Evolutionary conservation across 2,329 filamentous ascomycete genomes (phyloP).

Genomic region (Ilyonectria mors-panacis): DNA sequence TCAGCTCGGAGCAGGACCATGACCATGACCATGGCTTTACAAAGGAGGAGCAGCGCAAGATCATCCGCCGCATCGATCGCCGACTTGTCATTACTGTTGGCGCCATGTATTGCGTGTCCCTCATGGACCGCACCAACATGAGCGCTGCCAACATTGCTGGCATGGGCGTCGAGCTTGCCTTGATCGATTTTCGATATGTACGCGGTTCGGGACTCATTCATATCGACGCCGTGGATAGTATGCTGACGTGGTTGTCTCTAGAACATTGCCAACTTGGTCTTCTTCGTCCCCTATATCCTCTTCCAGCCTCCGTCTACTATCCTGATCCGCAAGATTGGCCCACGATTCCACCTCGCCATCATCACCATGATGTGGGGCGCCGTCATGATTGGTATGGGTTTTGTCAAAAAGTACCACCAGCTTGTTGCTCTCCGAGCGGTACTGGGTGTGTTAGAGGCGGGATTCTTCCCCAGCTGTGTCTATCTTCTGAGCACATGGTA

Average conservation of each 20-base stretch:
- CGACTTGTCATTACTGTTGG: constrained; percentile 75
- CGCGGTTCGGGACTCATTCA: constrained; percentile 29
- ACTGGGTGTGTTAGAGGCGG: constrained; percentile 76
- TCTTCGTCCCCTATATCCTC: constrained; percentile 81
- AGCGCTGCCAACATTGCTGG: constrained; percentile 81
- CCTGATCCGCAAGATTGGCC: constrained; percentile 76
- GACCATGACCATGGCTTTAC: constrained; percentile 66
- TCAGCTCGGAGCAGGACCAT: constrained; percentile 44
- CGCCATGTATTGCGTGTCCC: constrained; percentile 79
- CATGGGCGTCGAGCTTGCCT: constrained; percentile 63
- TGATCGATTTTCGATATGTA: constrained; percentile 64
- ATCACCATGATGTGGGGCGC: constrained; percentile 73
- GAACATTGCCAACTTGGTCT: constrained; percentile 79
- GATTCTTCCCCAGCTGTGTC: constrained; percentile 79
- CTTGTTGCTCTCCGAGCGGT: constrained; percentile 71
- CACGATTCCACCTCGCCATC: constrained; percentile 67
- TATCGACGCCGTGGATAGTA: rapidly evolving
- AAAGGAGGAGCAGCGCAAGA: constrained; percentile 73
- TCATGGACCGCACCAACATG: constrained; percentile 87
- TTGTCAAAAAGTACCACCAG: constrained; percentile 65
- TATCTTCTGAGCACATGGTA: constrained; percentile 84
- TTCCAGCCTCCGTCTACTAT: constrained; percentile 82
- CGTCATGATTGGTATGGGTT: constrained; percentile 77
- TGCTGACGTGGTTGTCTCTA: constrained; percentile 41
- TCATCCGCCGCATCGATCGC: constrained; percentile 79